phyloP scores from a whole-genome alignment of 1,284 basidiomycete species.

The Bondarzewia mesenterica region DNA sequence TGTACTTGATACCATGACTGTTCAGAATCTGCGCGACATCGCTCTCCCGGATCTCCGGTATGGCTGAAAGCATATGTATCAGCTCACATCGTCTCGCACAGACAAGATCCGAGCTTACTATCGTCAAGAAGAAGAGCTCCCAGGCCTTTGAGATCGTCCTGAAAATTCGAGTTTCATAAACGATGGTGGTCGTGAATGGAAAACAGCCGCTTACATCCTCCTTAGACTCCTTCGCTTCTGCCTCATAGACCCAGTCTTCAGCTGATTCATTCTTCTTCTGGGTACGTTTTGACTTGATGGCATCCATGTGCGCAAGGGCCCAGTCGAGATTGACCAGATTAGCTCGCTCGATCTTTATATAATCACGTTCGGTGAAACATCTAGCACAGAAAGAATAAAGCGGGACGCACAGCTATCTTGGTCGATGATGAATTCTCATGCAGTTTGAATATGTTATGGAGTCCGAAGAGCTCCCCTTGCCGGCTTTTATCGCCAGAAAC shows the following conservation, averaged over 20 bases:
- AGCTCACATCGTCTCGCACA: background rate
- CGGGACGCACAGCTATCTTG: conserved; percentile 52
- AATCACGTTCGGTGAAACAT: background rate
- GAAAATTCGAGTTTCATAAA: background rate
- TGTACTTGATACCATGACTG: conserved; percentile 56
- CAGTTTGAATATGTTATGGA: conserved; percentile 77
- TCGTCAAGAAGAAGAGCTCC: conserved; percentile 65
- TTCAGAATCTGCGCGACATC: conserved; percentile 50
- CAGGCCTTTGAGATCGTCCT: conserved; percentile 55
- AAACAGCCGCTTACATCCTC: conserved; percentile 38
- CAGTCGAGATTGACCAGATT: conserved; percentile 66
- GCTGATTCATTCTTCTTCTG: conserved; percentile 24
- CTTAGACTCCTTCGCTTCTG: conserved; percentile 39
- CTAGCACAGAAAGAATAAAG: background rate
- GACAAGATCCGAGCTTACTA: conserved; percentile 26
- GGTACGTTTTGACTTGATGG: conserved; percentile 26
- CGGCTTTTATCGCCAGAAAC: conserved; percentile 68
- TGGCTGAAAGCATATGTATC: conserved; percentile 11
- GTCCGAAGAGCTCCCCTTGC: conserved; percentile 76
- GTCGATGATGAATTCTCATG: conserved; percentile 67
- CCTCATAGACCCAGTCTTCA: conserved; percentile 36
- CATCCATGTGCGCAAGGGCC: conserved; percentile 62
- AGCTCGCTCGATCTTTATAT: conserved; percentile 63
- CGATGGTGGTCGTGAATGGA: background rate
- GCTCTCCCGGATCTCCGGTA: conserved; percentile 27